These are phyloP conservation scores for Ophiostoma tasmaniense DNA, from an alignment of 2,329 filamentous ascomycete species.

Conservation along the genomic window DNA sequence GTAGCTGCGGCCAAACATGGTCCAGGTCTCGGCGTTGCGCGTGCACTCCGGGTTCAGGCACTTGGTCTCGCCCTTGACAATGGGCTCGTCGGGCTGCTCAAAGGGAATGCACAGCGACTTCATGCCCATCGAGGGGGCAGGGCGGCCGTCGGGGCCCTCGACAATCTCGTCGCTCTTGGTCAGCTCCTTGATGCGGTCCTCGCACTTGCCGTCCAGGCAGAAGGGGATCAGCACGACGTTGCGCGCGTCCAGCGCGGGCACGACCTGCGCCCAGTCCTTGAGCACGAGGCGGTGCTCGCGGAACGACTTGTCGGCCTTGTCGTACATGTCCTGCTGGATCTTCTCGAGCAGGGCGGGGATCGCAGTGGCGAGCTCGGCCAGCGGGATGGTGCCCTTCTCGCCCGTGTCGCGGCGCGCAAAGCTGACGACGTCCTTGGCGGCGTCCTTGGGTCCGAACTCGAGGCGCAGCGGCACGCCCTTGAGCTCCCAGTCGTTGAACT, in stretches of 20 bases:
- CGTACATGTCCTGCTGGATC: slow-evolving; percentile 77
- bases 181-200: slow-evolving; percentile 90
- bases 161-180: slow-evolving; percentile 62
- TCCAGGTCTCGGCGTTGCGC: slow-evolving; percentile 70
- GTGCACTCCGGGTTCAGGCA: slow-evolving; percentile 85
- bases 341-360: slow-evolving; percentile 77
- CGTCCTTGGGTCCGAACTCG: slow-evolving; percentile 93
- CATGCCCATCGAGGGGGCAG: slow-evolving; percentile 54
- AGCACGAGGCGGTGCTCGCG: slow-evolving; percentile 71
- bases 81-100: slow-evolving; percentile 71
- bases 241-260: slow-evolving; percentile 82
- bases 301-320: slow-evolving; percentile 69
- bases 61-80: slow-evolving; percentile 74
- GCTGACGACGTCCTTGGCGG: slow-evolving; percentile 74
- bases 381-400: slow-evolving; percentile 71
- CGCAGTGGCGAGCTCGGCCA: slow-evolving; percentile 62
- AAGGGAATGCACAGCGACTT: slow-evolving; percentile 68
- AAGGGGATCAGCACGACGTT: slow-evolving; percentile 89
- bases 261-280: slow-evolving; percentile 83
- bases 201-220: slow-evolving; percentile 73
- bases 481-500: slow-evolving; percentile 98
- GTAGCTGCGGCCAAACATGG: slow-evolving; percentile 79
- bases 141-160: slow-evolving; percentile 44
- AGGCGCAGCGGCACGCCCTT: slow-evolving; percentile 90
- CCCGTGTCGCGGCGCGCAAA: slow-evolving; percentile 80